phyloP scores from a whole-genome alignment of 495 filamentous ascomycete genomes.

The Penicillium bovifimosum region DNA sequence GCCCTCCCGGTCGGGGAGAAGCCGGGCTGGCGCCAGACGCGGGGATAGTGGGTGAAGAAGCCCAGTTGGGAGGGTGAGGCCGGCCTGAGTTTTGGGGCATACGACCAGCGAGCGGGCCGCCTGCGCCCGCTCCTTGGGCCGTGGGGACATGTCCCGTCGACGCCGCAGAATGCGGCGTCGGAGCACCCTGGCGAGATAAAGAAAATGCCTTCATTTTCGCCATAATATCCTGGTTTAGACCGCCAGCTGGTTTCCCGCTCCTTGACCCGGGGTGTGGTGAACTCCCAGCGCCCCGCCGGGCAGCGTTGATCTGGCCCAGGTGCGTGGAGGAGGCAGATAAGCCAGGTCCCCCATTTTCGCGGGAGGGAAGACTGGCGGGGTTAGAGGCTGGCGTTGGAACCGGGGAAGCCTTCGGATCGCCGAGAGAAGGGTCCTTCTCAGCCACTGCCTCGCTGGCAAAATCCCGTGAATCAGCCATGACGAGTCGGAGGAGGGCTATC shows the following conservation, averaged over 20 bases:
- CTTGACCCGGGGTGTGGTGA: conserved; percentile 49
- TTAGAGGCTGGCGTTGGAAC: conserved; percentile 13
- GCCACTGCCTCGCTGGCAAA: conserved; percentile 13
- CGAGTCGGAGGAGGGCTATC: conserved; percentile 4
- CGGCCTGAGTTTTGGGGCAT: conserved; percentile 31
- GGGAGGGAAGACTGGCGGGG: conserved; percentile 25
- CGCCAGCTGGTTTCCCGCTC: conserved; percentile 48
- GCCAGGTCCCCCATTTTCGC: conserved; percentile 27
- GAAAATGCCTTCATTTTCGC: conserved; percentile 77
- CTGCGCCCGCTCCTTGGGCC: conserved; percentile 15
- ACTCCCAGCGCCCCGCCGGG: conserved; percentile 48
- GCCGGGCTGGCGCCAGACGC: conserved; percentile 19
- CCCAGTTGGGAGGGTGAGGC: conserved; percentile 44
- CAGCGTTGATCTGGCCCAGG: conserved; percentile 74
- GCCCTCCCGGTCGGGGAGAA: conserved; percentile 43
- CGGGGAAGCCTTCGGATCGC: background rate
- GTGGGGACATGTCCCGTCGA: conserved; percentile 36
- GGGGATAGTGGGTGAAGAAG: conserved; percentile 44
- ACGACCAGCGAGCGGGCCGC: conserved; percentile 34
- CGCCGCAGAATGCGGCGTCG: conserved; percentile 29
- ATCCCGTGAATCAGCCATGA: conserved; percentile 18
- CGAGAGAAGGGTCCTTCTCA: conserved; percentile 7
- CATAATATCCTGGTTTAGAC: conserved; percentile 72
- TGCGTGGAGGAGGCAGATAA: conserved; percentile 76
- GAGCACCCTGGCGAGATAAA: conserved; percentile 54